Percentiles rank a stretch among this genome's conserved stretches.
phyloP scores from a whole-genome alignment of 75 land plant genomes.

The Ceratopteris richardii region DNA sequence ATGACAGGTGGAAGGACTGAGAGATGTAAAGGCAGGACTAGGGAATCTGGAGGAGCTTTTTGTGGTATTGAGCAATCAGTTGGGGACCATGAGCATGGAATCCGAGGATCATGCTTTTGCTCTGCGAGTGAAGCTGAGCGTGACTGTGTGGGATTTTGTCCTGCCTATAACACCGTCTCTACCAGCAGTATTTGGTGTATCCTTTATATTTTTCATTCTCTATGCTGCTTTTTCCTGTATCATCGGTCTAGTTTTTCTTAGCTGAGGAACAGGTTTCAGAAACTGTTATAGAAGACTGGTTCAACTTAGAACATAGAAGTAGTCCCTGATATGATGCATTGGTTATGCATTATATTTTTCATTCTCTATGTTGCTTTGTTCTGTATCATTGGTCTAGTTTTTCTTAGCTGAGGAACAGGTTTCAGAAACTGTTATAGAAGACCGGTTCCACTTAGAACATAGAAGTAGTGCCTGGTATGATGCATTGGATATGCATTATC shows the following conservation, averaged over 20 bases:
- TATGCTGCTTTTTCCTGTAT: no score
- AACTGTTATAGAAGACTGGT: constrained; percentile 96
- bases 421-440: constrained; percentile 98
- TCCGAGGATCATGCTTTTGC: constrained; percentile 73
- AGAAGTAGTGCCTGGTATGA: constrained; percentile 88
- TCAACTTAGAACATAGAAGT: constrained; percentile 84
- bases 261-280: constrained; percentile 61
- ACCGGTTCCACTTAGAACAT: constrained; percentile 79
- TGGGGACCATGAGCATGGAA: constrained; percentile 57
- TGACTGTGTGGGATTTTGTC: constrained; percentile 93
- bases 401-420: constrained; percentile 30
- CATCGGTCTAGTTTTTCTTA: no score
- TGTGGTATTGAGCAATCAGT: constrained; percentile 31
- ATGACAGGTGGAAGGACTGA: constrained; percentile 42
- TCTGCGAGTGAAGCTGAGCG: constrained; percentile 49
- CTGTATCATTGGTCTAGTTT: background rate
- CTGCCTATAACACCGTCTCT: constrained; percentile 89
- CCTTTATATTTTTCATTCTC: no score
- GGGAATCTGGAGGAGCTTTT: constrained; percentile 52
- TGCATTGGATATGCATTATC: constrained; percentile 74
- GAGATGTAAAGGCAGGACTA: constrained; percentile 42
- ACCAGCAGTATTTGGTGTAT: constrained; percentile 98
- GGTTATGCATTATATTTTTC: background rate
- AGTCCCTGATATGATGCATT: constrained; percentile 76
- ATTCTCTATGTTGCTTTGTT: background rate